These are phyloP conservation scores for Cokeromyces recurvatus DNA, from an alignment of 371 early-diverging fungal genomes.

Conservation along the genomic window DNA sequence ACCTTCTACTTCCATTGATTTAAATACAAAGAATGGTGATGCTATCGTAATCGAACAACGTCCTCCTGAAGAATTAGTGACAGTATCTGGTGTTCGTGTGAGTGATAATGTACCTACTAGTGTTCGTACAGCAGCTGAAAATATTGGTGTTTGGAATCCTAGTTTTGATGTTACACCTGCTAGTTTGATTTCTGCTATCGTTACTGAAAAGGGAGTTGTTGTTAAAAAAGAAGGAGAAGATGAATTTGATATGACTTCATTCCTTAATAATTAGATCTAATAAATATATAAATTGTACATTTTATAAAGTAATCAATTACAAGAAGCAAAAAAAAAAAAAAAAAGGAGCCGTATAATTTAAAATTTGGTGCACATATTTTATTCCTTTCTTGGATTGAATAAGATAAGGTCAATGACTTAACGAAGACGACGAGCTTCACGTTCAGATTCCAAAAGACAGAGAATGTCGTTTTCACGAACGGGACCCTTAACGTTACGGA, in stretches of 20 bases:
- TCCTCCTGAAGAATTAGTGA: constrained; percentile 70
- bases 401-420: too few relatives aligned
- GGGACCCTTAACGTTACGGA: constrained; percentile 98
- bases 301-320: too few relatives aligned
- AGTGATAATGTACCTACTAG: constrained; percentile 40
- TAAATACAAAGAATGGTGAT: constrained; percentile 61
- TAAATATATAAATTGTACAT: too few relatives aligned
- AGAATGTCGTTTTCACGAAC: constrained; percentile 95
- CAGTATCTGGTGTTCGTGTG: constrained; percentile 60
- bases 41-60: constrained; percentile 90
- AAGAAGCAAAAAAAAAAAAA: too few relatives aligned
- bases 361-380: too few relatives aligned
- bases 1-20: constrained; percentile 89
- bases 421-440: constrained; percentile 98
- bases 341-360: too few relatives aligned
- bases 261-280: too few relatives aligned
- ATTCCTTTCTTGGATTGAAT: too few relatives aligned
- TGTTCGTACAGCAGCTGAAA: constrained; percentile 79
- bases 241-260: constrained; percentile 57
- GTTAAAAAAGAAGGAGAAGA: constrained; percentile 54
- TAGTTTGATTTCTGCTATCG: constrained; percentile 81
- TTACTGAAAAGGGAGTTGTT: constrained; percentile 89
- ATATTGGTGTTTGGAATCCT: constrained; percentile 92
- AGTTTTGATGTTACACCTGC: constrained; percentile 95
- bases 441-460: constrained; percentile 96